Evolutionary conservation across 768 basidiomycete genomes (phyloP).

Genomic region (Tephrocybe sp.): DNA sequence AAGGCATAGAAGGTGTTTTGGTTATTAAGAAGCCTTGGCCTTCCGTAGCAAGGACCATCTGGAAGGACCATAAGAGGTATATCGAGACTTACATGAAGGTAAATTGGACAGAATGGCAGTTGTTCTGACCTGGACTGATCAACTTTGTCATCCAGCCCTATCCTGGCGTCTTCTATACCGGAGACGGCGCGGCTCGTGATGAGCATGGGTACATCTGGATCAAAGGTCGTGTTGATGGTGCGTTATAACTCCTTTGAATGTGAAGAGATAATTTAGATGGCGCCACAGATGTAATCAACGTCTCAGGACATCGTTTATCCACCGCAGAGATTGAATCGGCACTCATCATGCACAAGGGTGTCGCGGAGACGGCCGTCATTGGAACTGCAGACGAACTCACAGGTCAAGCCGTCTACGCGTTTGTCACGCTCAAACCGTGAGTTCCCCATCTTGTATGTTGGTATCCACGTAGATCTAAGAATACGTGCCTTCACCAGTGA

Average conservation of each 20-base stretch:
- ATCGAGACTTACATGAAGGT: slow-evolving; percentile 51
- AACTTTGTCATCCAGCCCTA: slow-evolving; percentile 49
- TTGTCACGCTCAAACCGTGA: slow-evolving; percentile 92
- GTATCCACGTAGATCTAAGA: too few relatives aligned
- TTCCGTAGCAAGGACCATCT: slow-evolving; percentile 90
- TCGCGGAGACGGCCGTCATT: slow-evolving; percentile 95
- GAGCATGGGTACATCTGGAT: slow-evolving; percentile 99
- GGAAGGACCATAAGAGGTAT: slow-evolving; percentile 84
- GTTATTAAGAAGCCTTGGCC: slow-evolving; percentile 90
- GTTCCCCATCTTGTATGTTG: slow-evolving; percentile 24
- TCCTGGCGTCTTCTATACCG: slow-evolving; percentile 94
- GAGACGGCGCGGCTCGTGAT: slow-evolving; percentile 93
- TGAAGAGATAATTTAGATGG: neutral
- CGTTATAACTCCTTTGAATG: slow-evolving; percentile 18
- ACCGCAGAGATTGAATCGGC: slow-evolving; percentile 99
- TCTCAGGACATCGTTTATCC: slow-evolving; percentile 93
- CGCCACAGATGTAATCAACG: slow-evolving; percentile 86
- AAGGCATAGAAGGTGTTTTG: slow-evolving; percentile 91
- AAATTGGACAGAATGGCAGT: slow-evolving; percentile 2
- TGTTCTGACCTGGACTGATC: neutral
- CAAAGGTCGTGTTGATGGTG: slow-evolving; percentile 92
- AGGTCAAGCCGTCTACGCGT: slow-evolving; percentile 91
- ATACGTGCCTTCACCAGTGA: slow-evolving; percentile 36
- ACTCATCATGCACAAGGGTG: slow-evolving; percentile 89
- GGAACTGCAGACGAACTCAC: slow-evolving; percentile 85